Percentiles rank a stretch among this genome's conserved stretches.
phyloP scores from a whole-genome alignment of 805 yeast species.

The Hanseniaspora valbyensis region DNA sequence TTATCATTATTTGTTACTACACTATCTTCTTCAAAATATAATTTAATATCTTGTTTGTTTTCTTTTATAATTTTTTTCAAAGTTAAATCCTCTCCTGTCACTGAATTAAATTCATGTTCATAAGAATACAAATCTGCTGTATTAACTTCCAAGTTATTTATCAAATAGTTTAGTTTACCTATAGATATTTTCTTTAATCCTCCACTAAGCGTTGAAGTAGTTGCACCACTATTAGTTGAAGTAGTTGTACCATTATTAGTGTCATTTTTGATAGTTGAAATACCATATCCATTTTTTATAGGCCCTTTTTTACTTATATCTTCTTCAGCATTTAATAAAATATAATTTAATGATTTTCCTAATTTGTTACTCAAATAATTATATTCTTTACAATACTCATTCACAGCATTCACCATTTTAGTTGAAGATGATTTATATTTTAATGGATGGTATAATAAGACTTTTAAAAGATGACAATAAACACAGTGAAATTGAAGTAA shows the following conservation, averaged over 20 bases:
- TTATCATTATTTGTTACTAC: not conserved
- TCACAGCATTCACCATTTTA: not conserved
- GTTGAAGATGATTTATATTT: not conserved
- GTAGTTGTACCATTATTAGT: not conserved
- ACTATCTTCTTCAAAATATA: not conserved
- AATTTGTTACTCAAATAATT: constrained; percentile 4
- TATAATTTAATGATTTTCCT: not conserved
- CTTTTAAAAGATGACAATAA: constrained; percentile 12
- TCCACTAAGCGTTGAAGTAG: not conserved
- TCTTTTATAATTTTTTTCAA: not conserved
- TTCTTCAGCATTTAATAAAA: not conserved
- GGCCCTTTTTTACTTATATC: not conserved
- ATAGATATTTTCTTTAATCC: not conserved
- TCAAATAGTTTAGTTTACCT: not conserved
- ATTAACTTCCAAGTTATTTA: constrained; percentile 4
- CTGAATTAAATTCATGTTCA: not conserved
- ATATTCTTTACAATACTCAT: constrained; percentile 9
- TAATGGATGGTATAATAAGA: constrained; percentile 3
- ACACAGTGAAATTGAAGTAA: constrained; percentile 2
- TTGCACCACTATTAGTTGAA: not conserved
- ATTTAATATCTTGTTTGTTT: not conserved
- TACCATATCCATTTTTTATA: not conserved
- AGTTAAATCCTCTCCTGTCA: constrained; percentile 3
- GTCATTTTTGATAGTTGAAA: not conserved
- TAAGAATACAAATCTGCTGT: constrained; percentile 4